Percentiles rank a stretch among this genome's conserved stretches.
These are phyloP conservation scores for Mycocentrospora acerina DNA, from an alignment of 2,329 filamentous ascomycete species.

Conservation along the genomic window DNA sequence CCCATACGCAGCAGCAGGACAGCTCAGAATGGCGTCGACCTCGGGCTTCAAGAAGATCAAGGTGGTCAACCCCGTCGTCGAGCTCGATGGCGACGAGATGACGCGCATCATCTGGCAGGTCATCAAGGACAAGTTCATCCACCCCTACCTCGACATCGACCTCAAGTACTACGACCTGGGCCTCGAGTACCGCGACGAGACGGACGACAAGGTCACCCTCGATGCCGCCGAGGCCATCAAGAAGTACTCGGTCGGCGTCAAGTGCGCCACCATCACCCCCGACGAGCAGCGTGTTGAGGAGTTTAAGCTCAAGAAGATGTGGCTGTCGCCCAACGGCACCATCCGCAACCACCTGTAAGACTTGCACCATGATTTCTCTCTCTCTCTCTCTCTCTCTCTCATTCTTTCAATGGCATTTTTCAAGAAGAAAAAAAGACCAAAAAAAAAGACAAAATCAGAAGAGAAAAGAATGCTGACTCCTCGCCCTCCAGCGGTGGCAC, in stretches of 20 bases:
- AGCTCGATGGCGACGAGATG: slow-evolving; percentile 95
- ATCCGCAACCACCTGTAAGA: slow-evolving; percentile 64
- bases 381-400: too few species aligned
- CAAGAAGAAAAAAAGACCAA: too few species aligned
- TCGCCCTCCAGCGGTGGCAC: slow-evolving; percentile 70
- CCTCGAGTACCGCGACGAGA: slow-evolving; percentile 91
- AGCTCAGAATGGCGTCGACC: slow-evolving; percentile 37
- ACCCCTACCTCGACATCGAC: slow-evolving; percentile 94
- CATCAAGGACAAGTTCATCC: slow-evolving; percentile 99
- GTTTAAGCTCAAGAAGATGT: slow-evolving; percentile 99
- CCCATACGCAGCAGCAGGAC: slow-evolving; percentile 16
- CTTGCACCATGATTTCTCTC: not conserved
- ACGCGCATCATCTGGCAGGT: slow-evolving; percentile 98
- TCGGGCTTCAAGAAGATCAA: slow-evolving; percentile 97
- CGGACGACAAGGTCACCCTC: slow-evolving; percentile 91
- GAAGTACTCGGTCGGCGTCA: slow-evolving; percentile 98
- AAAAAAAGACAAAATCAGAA: too few species aligned
- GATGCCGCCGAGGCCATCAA: slow-evolving; percentile 97
- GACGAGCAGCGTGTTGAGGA: slow-evolving; percentile 96
- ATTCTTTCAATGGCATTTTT: too few species aligned
- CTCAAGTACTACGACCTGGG: slow-evolving; percentile 98
- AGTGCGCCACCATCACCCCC: slow-evolving; percentile 98
- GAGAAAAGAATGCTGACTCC: slow-evolving; percentile 19
- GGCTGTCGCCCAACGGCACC: slow-evolving; percentile 95
- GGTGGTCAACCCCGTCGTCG: slow-evolving; percentile 98